Conservation (phyloP, 139 green algal species). For the Chlorella sp. region DNA sequence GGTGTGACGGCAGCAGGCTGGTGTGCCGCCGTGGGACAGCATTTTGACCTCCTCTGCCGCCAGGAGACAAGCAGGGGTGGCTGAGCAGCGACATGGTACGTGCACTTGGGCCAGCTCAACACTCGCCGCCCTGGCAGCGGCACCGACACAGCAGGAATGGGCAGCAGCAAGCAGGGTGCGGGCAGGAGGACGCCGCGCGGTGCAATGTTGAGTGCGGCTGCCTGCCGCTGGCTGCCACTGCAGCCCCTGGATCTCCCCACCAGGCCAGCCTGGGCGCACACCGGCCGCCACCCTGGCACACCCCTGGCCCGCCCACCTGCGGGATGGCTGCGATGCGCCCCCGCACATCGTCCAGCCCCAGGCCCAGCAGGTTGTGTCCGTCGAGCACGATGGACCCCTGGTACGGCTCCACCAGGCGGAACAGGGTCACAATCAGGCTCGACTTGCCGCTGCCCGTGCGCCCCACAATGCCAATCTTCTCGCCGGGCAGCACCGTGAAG, state of each 20-base stretch:
- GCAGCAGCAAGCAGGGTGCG: too few relatives aligned
- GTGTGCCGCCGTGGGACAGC: neutral
- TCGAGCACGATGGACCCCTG: constrained; percentile 82
- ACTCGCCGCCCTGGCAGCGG: too few relatives aligned
- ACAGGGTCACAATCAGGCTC: constrained; percentile 85
- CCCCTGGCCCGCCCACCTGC: constrained; percentile 60
- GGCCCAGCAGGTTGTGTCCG: constrained; percentile 75
- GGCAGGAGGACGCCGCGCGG: too few relatives aligned
- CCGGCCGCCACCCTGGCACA: too few relatives aligned
- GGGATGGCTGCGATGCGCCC: constrained; percentile 85
- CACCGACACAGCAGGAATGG: too few relatives aligned
- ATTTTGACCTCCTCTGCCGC: too few relatives aligned
- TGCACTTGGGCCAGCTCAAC: too few relatives aligned
- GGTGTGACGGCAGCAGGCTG: neutral
- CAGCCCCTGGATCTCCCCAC: too few relatives aligned
- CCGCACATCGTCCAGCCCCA: constrained; percentile 83
- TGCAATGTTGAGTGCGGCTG: too few relatives aligned
- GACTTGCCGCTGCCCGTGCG: constrained; percentile 90
- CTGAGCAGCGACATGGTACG: too few relatives aligned
- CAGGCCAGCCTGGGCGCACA: too few relatives aligned
- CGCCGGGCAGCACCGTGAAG: constrained; percentile 58
- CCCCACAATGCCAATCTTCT: constrained; percentile 88
- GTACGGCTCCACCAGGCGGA: constrained; percentile 85
- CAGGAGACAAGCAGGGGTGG: neutral
- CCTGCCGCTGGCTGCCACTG: too few relatives aligned